Base-by-base conservation (phyloP, 805 yeast species). In the Yarrowia keelungensis region DNA sequence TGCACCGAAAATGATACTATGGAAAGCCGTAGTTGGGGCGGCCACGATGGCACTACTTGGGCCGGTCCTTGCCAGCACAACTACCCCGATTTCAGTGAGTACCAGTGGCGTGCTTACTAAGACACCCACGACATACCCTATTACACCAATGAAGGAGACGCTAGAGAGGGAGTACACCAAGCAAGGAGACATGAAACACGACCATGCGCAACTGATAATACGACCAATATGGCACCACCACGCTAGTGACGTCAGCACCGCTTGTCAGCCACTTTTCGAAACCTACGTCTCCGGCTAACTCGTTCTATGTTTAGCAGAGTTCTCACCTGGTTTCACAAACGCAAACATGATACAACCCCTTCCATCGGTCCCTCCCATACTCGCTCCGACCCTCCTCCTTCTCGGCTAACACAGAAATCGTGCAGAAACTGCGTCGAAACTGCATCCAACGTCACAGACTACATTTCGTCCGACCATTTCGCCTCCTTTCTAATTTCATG, bases 401-500 rank as follows among this genome's bases (percentile, higher is more conserved):
- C 42, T 2, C 26, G 14, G 19, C 65, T 59, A 59, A 59, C 65
- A 16, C 65, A 59, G 65, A 59, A 43, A 43, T 12, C 65, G 42
- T 59, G 65, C 51, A 42, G 51, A 42, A 15, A 36, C 32, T 59
- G 65, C 51, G 65, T 59, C 42, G 65, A 59, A 45, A 43, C 50
- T 3, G 51, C 51, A 38, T 59, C 65, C 32, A 26, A 59, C 65
- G 41, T 42, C 26, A 35, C 65, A 12, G 65, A 43, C 42, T 7
- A n/a, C 50, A 42, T 59, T 35, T 32, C 65, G 35, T 59, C 65
- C 5, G 65, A 59, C 42, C 65, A 59, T 14, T 59, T 59, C 38
- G 65, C 65, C 42, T 59, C 51, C 51, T 59, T 59, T 45, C 51
- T 59, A n/a, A 45, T 45, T 11, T 59, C 65, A 14, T 59, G 65